Evolutionary conservation across 2,329 filamentous ascomycete genomes (phyloP), one percentile per base, ranked within the genome.

Genomic region (Fonsecaea multimorphosa): DNA sequence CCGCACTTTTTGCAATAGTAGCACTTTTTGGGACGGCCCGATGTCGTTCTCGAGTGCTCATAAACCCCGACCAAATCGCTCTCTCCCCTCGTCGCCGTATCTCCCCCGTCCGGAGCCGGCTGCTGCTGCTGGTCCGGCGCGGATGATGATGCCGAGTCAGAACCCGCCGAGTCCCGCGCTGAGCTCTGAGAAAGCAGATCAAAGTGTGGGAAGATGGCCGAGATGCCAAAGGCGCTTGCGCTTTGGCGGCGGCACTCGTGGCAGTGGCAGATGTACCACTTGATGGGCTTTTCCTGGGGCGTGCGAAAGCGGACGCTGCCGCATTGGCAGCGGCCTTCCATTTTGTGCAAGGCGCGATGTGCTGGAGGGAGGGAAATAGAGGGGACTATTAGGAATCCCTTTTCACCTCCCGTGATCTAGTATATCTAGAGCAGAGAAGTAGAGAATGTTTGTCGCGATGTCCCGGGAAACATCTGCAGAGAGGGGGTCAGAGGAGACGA

Each of bases 261-360:
- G 76, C 89, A 91, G 78, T 91, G 89, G 78, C 89, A 91, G 74
- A 91, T 86, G 76, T 89, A 91, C 58, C 91, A 78, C n/a, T 84
- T 84, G 51, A 89, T 77, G 0, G 89, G 89, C 64, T 84, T 80
- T 2, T 81, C 76, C 0, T 84, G 77, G 0, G 89, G 87, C 32
- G 88, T 90, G 68, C 80, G 84, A 80, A 91, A 91, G 40, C 74
- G 73, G 60, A 91, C 82, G 16, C 83, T 78, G 59, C 87, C 86
- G 79, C 89, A 92, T 75, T 90, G 87, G 74, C 89, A 91, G 59
- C 79, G 78, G 31, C 81, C 85, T 62, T 88, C 82, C 86, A 88
- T 88, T 2, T 2, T 14, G 49, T 38, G 36, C 4, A 46, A 12
- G 19, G 38, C 9, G 24, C 40, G 24, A 34, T 58, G 27, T 44